Conservation (phyloP, 179 eudicot species). For the Silene vulgaris region DNA sequence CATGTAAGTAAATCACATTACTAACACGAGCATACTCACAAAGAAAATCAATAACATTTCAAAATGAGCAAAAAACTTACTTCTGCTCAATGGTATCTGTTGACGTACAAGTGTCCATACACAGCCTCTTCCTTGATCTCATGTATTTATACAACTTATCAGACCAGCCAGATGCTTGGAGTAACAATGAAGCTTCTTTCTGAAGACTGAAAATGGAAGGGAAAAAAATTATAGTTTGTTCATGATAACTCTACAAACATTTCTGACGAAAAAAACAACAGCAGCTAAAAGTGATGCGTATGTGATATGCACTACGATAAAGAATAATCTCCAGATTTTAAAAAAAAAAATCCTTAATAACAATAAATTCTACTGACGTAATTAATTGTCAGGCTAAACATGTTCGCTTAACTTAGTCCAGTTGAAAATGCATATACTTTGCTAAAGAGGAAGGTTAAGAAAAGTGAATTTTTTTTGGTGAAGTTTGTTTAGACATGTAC, state of each 20-base stretch:
- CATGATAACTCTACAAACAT: not conserved
- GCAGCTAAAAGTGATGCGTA: not conserved
- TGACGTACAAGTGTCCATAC: conserved; percentile 35
- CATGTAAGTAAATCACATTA: not conserved
- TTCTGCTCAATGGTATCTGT: conserved; percentile 37
- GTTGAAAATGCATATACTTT: conserved; percentile 1
- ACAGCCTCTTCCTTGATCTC: conserved; percentile 55
- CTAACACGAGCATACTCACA: not conserved
- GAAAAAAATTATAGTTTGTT: not conserved
- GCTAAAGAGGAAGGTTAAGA: not conserved
- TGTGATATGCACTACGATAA: not conserved
- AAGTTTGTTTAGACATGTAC: not conserved
- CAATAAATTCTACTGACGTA: not conserved
- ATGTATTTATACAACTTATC: conserved; percentile 52
- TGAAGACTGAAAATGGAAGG: conserved; percentile 45
- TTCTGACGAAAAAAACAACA: not conserved
- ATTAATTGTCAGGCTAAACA: not conserved
- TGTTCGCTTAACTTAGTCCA: not conserved
- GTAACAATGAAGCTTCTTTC: conserved; percentile 51
- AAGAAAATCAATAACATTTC: not conserved
- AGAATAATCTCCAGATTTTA: not conserved
- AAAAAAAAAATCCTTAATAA: not conserved
- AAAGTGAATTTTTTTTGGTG: not conserved
- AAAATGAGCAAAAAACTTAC: conserved; percentile 36
- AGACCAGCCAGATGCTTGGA: conserved; percentile 71